phyloP scores from a whole-genome alignment of 495 filamentous ascomycete species.

The Aspergillus campestris region DNA sequence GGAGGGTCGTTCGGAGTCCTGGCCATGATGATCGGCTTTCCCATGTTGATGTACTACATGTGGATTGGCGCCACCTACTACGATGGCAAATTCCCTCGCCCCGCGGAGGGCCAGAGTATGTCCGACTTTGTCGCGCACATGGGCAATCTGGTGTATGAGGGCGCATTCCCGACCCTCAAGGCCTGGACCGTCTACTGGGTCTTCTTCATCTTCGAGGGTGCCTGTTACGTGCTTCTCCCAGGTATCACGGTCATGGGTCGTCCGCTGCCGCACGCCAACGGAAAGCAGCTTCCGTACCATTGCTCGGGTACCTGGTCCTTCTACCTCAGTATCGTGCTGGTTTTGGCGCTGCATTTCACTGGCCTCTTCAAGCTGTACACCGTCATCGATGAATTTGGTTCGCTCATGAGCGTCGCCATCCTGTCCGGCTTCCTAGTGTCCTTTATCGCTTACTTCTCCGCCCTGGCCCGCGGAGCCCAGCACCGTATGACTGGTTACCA shows the following conservation, averaged over 20 bases:
- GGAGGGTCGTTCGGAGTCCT: conserved; percentile 70
- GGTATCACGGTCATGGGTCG: conserved; percentile 80
- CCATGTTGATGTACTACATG: conserved; percentile 95
- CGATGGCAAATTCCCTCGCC: conserved; percentile 68
- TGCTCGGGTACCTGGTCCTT: conserved; percentile 84
- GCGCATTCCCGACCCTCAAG: conserved; percentile 68
- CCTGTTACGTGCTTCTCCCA: conserved; percentile 74
- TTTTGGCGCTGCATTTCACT: conserved; percentile 61
- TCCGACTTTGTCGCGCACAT: conserved; percentile 61
- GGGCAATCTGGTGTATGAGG: conserved; percentile 60
- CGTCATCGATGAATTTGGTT: conserved; percentile 91
- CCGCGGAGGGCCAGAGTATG: conserved; percentile 54
- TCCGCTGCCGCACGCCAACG: conserved; percentile 70
- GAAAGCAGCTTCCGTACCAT: conserved; percentile 82
- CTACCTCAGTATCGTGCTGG: conserved; percentile 72
- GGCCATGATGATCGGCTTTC: conserved; percentile 88
- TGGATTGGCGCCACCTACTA: conserved; percentile 95
- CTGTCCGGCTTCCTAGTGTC: conserved; percentile 74
- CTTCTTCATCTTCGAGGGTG: conserved; percentile 77
- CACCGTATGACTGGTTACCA: conserved; percentile 89
- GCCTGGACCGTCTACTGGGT: conserved; percentile 92
- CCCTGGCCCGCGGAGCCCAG: conserved; percentile 66
- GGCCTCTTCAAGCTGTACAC: conserved; percentile 87
- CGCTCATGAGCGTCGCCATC: conserved; percentile 84
- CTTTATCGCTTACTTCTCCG: conserved; percentile 77